phyloP scores from a whole-genome alignment of 352 stramenopile genomes.

The Globisporangium uncinulatum region DNA sequence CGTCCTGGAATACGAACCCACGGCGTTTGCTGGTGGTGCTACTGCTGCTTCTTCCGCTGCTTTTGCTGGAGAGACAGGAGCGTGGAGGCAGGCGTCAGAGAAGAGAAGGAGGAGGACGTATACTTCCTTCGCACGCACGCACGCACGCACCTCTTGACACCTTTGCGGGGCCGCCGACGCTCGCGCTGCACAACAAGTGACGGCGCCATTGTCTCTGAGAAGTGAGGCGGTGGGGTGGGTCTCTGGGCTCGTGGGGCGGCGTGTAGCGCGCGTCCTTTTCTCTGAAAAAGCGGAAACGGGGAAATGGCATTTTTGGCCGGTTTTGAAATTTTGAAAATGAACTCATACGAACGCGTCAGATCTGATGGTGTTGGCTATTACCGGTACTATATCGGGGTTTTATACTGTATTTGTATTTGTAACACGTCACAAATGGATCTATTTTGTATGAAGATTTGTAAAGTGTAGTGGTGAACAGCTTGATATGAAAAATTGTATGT shows the following conservation, averaged over 20 bases:
- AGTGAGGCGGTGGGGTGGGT: not conserved
- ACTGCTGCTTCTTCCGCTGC: slow-evolving; percentile 9
- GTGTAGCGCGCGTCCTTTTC: not conserved
- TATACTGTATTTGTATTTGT: too few species aligned
- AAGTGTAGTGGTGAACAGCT: too few species aligned
- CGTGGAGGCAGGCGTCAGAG: too few species aligned
- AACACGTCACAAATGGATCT: too few species aligned
- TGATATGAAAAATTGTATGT: too few species aligned
- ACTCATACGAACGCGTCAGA: not conserved
- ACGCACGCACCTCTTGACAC: slow-evolving; percentile 21
- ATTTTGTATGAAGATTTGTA: too few species aligned
- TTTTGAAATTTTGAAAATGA: slow-evolving; percentile 7
- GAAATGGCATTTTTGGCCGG: not conserved
- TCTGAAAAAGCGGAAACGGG: not conserved
- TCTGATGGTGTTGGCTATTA: not conserved
- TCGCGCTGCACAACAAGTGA: slow-evolving; percentile 59
- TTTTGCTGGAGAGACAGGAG: not conserved
- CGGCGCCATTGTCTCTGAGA: slow-evolving; percentile 10
- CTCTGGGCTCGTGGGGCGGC: not conserved
- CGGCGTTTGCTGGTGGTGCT: slow-evolving; percentile 21
- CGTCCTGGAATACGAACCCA: slow-evolving; percentile 50
- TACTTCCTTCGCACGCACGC: not conserved
- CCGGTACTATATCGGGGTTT: too few species aligned
- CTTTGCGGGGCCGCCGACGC: slow-evolving; percentile 43
- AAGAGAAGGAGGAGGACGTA: not conserved